A percentile compares a stretch with the other conserved stretches of the same genome.
phyloP scores from a whole-genome alignment of 164 flowering plant species.

The Sedum album region DNA sequence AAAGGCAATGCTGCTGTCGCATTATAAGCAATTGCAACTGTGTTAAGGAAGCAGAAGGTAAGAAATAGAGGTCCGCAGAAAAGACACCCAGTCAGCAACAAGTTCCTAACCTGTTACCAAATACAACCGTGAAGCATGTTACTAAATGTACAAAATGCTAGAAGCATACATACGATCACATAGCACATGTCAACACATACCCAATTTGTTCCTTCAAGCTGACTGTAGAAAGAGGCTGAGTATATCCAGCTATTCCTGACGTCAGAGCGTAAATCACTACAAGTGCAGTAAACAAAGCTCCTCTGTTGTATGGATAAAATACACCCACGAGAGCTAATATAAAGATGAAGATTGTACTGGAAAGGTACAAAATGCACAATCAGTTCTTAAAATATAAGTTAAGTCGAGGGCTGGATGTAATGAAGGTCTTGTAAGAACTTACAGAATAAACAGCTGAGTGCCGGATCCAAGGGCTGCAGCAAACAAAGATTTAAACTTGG shows the following conservation, averaged over 20 bases:
- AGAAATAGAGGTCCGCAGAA: no score
- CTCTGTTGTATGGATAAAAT: slow-evolving; percentile 34
- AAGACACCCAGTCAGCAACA: no score
- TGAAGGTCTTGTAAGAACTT: slow-evolving; percentile 9
- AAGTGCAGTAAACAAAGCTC: slow-evolving; percentile 33
- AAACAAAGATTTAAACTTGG: slow-evolving; percentile 27
- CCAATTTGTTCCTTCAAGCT: slow-evolving; percentile 32
- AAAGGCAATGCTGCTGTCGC: slow-evolving; percentile 5
- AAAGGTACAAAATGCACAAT: not conserved
- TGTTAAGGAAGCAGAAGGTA: no score
- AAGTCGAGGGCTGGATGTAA: not conserved
- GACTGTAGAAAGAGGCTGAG: slow-evolving; percentile 27
- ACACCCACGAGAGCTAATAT: no score
- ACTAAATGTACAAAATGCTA: not conserved
- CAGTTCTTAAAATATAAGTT: not conserved
- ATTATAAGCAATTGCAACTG: not conserved
- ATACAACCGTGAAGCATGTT: not conserved
- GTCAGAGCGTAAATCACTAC: slow-evolving; percentile 35
- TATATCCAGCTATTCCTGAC: slow-evolving; percentile 33
- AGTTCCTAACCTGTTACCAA: slow-evolving; percentile 3
- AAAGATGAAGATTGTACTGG: slow-evolving; percentile 29
- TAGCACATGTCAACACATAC: slow-evolving; percentile 17
- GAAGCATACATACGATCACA: not conserved
- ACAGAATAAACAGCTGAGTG: slow-evolving; percentile 30
- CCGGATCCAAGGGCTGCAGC: slow-evolving; percentile 34